Base-by-base conservation (phyloP, 768 basidiomycete genomes). In the Pisolithus tinctorius region DNA sequence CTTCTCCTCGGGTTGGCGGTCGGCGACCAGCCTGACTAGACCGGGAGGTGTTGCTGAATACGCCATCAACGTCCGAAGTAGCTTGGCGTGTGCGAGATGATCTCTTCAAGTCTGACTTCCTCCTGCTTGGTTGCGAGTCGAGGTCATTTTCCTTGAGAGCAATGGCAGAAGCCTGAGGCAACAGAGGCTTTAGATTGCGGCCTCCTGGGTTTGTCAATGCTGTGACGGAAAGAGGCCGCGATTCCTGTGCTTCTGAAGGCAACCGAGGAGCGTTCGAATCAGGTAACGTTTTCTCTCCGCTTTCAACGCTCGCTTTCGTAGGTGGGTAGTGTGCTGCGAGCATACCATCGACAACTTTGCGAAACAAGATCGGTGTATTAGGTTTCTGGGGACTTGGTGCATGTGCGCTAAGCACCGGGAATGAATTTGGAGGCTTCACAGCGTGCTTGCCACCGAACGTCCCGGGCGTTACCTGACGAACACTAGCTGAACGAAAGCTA, bases 81-180 rank as follows among this genome's bases (percentile, higher is more conserved):
- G 69, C 57, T 54, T 76, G 80, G 20, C 81, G 75, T 25, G 67
- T 57, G 23, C 81, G 78, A 27, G 78, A 74, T 1, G 79, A 34
- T 17, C 79, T 39, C 82, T 78, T 41, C 81, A 78, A 11, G 62
- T 59, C 20, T 57, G 53, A 58, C 58, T 42, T 42, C 55, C 58
- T 55, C 11, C 36, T n/a, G 17, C 17, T 23, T 1, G 31, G n/a
- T 6, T n/a, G n/a, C 14, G 34, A 13, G 9, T 47, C 20, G 8
- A 25, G 10, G 29, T 47, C 45, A 45, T 23, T 29, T 14, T 45
- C 45, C 31, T 34, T 47, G n/a, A 31, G 16, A 20, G 29, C 14
- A 17, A 23, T 4, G n/a, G 4, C 34, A 17, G 34, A 36, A 64
- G 58, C 46, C 50, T 57, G 44, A 63, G 58, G 56, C 55, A 55